phyloP scores from a whole-genome alignment of 192 early-diverging fungal species.

The Spizellomyces sp. region DNA sequence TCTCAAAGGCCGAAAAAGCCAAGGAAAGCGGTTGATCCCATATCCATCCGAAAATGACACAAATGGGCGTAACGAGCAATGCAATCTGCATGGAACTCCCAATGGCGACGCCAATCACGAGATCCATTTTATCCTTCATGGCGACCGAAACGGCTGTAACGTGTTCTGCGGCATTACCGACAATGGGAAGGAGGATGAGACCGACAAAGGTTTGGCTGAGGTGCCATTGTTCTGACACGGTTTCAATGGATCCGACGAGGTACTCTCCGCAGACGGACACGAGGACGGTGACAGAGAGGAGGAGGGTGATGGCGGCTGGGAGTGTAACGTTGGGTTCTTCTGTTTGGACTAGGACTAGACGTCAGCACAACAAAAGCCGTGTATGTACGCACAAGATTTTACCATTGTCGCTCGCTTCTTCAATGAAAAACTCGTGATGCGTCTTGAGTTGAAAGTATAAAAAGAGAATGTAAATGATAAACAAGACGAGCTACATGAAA shows the following conservation, averaged over 20 bases:
- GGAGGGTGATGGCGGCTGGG: constrained; percentile 62
- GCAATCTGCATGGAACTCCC: constrained; percentile 92
- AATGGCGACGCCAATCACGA: constrained; percentile 85
- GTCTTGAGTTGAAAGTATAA: constrained; percentile 89
- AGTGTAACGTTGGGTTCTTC: constrained; percentile 33
- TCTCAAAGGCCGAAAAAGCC: constrained; percentile 62
- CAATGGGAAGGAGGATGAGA: constrained; percentile 86
- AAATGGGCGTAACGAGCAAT: constrained; percentile 63
- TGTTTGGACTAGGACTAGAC: not conserved
- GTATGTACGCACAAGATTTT: not conserved
- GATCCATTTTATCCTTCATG: constrained; percentile 89
- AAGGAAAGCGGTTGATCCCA: constrained; percentile 79
- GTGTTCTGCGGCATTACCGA: constrained; percentile 91
- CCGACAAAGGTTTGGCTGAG: constrained; percentile 86
- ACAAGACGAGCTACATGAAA: constrained; percentile 43
- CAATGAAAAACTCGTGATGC: constrained; percentile 57
- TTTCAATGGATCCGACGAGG: constrained; percentile 81
- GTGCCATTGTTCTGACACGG: constrained; percentile 67
- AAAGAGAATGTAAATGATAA: constrained; percentile 44
- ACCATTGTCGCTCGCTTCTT: not conserved
- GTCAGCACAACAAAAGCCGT: constrained; percentile 8
- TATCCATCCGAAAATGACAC: constrained; percentile 81
- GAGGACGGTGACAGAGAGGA: constrained; percentile 66
- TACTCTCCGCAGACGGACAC: constrained; percentile 85
- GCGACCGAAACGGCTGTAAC: constrained; percentile 80